A percentile compares a stretch with the other conserved stretches of the same genome.
These are phyloP conservation scores for Phialemonium atrogriseum DNA, from an alignment of 2,329 filamentous ascomycete species.

Conservation along the genomic window DNA sequence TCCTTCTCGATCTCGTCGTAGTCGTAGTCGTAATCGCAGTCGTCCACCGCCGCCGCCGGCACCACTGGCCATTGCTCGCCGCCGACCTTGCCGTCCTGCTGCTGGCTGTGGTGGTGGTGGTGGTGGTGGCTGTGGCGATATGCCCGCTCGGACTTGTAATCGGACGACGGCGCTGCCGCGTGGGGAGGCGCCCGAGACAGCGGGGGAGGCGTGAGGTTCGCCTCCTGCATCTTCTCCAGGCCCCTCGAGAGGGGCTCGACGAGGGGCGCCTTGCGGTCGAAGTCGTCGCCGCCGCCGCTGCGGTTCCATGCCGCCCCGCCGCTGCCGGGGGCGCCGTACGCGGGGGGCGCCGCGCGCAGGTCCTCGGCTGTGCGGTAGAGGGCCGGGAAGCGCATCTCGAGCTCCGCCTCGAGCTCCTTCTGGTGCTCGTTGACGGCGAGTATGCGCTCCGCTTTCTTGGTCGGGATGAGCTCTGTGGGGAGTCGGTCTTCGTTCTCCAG, in stretches of 20 bases:
- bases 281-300: conserved; percentile 9
- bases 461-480: conserved; percentile 26
- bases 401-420: conserved; percentile 39
- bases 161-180: neutral
- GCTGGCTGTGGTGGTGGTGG: too few species aligned
- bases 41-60: conserved; percentile 12
- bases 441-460: conserved; percentile 29
- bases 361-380: conserved; percentile 36
- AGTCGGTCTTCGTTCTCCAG: conserved; percentile 34
- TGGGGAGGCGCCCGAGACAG: neutral
- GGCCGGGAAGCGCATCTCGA: conserved; percentile 34
- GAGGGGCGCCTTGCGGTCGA: conserved; percentile 16
- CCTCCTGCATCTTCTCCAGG: conserved; percentile 24
- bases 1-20: conserved; percentile 36
- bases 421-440: conserved; percentile 36
- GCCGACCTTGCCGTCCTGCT: too few species aligned
- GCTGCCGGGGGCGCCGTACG: conserved; percentile 5
- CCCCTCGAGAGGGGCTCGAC: conserved; percentile 21
- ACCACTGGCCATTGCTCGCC: conserved; percentile 12
- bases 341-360: conserved; percentile 14
- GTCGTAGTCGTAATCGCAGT: too few species aligned
- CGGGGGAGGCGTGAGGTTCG: too few species aligned
- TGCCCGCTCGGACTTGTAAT: too few species aligned
- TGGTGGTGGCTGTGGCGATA: too few species aligned
- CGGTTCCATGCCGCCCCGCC: neutral